Conservation (phyloP, 306 rosid genomes). For the Vigna unguiculata region DNA sequence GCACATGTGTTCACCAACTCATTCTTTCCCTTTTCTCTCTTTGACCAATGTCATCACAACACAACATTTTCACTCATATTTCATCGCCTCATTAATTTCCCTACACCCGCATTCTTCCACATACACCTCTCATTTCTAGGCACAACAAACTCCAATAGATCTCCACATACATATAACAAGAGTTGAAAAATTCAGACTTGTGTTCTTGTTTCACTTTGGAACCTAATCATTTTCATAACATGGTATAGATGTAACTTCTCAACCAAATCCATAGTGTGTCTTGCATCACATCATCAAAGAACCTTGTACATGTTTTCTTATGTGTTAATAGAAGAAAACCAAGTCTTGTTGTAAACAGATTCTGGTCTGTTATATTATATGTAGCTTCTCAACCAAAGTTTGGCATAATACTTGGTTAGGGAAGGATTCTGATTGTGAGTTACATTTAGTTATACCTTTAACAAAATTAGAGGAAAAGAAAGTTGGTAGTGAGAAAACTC, state of each 20-base stretch:
- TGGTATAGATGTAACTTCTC: slow-evolving; percentile 51
- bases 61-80: slow-evolving; percentile 34
- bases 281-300: slow-evolving; percentile 22
- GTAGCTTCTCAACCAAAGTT: neutral
- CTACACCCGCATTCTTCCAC: slow-evolving; percentile 26
- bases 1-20: slow-evolving; percentile 45
- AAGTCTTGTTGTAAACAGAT: slow-evolving; percentile 34
- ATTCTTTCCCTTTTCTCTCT: slow-evolving; percentile 21
- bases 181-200: slow-evolving; percentile 50
- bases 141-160: slow-evolving; percentile 48
- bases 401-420: slow-evolving; percentile 5
- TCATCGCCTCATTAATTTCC: slow-evolving; percentile 31
- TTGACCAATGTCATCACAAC: slow-evolving; percentile 45
- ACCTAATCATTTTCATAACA: slow-evolving; percentile 41
- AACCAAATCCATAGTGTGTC: slow-evolving; percentile 46
- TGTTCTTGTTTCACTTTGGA: slow-evolving; percentile 30
- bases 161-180: slow-evolving; percentile 23
- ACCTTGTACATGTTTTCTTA: slow-evolving; percentile 19
- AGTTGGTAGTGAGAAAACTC: neutral
- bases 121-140: slow-evolving; percentile 50
- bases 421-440: slow-evolving; percentile 39
- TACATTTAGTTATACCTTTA: slow-evolving; percentile 23
- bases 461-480: slow-evolving; percentile 24
- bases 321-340: slow-evolving; percentile 25
- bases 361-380: neutral